Percentiles rank a stretch among this genome's conserved stretches.
phyloP scores from a whole-genome alignment of 345 rosid species.

The Hypericum perforatum region DNA sequence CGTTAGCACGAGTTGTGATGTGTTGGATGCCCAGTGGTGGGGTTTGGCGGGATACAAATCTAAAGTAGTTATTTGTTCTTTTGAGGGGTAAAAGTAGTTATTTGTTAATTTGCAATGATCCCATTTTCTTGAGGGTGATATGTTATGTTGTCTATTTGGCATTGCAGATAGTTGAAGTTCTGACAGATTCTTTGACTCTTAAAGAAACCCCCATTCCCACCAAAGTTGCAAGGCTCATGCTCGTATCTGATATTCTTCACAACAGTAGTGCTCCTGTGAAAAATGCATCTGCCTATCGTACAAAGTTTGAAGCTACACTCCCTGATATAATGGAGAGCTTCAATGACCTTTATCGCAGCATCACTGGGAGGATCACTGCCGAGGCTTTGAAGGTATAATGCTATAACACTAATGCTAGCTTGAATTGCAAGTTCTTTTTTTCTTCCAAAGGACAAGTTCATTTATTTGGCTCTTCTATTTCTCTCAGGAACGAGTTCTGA shows the following conservation, averaged over 20 bases:
- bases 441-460: neutral
- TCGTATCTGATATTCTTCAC: constrained; percentile 78
- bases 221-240: constrained; percentile 91
- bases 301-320: constrained; percentile 85
- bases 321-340: constrained; percentile 99
- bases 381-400: constrained; percentile 93
- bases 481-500: constrained; percentile 81
- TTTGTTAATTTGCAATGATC: too few species aligned
- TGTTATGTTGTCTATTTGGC: neutral
- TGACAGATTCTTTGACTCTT: constrained; percentile 94
- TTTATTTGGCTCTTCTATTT: constrained; percentile 4
- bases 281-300: constrained; percentile 98
- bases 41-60: too few species aligned
- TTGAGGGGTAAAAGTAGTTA: too few species aligned
- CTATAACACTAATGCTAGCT: neutral
- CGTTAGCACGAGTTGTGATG: too few species aligned
- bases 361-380: constrained; percentile 97
- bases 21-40: too few species aligned
- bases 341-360: constrained; percentile 82
- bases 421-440: neutral
- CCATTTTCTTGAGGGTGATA: neutral
- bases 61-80: too few species aligned
- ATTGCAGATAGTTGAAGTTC: constrained; percentile 84
- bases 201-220: constrained; percentile 95
- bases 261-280: constrained; percentile 97